Percentiles rank a stretch among this genome's conserved stretches.
phyloP scores from a whole-genome alignment of 192 early-diverging fungal species.

The Linnemannia elongata region DNA sequence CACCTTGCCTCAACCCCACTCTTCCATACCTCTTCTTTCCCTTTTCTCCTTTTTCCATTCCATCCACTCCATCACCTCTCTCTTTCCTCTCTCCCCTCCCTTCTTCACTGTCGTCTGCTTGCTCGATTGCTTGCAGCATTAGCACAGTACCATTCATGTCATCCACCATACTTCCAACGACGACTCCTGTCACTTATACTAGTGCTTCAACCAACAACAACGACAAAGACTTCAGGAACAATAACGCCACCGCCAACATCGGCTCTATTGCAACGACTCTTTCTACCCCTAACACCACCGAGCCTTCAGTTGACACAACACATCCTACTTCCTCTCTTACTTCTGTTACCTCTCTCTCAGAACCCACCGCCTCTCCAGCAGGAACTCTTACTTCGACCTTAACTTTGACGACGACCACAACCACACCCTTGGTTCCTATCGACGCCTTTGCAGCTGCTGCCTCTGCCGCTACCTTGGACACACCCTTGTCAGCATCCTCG shows the following conservation, averaged over 20 bases:
- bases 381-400: neutral
- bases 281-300: neutral
- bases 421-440: neutral
- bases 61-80: neutral
- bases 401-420: neutral
- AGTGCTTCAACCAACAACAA: neutral
- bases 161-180: neutral
- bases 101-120: neutral
- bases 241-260: neutral
- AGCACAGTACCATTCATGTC: neutral
- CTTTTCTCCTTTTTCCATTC: neutral
- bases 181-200: neutral
- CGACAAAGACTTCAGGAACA: neutral
- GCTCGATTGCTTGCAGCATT: conserved; percentile 5
- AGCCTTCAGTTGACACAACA: neutral
- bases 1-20: neutral
- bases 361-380: neutral
- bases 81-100: neutral
- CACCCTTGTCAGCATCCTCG: neutral
- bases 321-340: too few species aligned
- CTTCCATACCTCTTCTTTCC: neutral
- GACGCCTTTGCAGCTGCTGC: neutral
- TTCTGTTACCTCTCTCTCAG: neutral
- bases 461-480: neutral
- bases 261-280: neutral